Evolutionary conservation across 345 rosid species (phyloP), one percentile per base, ranked within the genome.

Genomic region (Moricandia moricandioides): DNA sequence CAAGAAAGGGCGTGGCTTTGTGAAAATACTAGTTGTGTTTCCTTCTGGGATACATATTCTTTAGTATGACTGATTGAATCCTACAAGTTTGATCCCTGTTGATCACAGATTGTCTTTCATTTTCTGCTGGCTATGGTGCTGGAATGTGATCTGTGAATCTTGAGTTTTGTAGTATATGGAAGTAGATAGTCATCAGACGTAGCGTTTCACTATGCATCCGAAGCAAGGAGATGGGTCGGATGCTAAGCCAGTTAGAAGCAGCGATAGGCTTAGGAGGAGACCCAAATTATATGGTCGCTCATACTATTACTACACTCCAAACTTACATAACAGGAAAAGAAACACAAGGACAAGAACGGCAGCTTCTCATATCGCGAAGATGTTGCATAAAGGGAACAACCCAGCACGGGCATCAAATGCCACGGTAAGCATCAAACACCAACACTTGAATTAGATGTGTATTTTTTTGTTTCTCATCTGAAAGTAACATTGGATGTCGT

Each of bases 181-280:
- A 84, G 82, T 75, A 63, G 51, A 71, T 11, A 72, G 69, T 58
- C 67, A 60, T 6, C 71, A 64, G 61, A 71, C 73, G 69, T 87
- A 89, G 92, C 76, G 59, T 70, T 82, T 67, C 77, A 29, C 79
- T 72, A 96, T 96, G 99, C 86, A 92, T 91, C 57, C 98, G 3
- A 89, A 88, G 80, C 86, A 87, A 83, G 98, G 92, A 82, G 96
- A 90, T 84, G 97, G 90, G 76, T 82, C 97, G 75, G 89, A 73
- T 75, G 43, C 90, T 18, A 74, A 90, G 90, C 96, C 99, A 55
- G 89, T 96, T 37, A 96, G 99, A 49, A 86, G 90, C 13, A 96
- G 99, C 55, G 91, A 86, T 78, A 92, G 99, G 87, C 92, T 89
- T 76, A 86, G 90, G 88, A 87, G 96, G 74, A 87, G 96, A 82